phyloP scores from a whole-genome alignment of 2,329 filamentous ascomycete genomes.

The Meredithiella fracta region DNA sequence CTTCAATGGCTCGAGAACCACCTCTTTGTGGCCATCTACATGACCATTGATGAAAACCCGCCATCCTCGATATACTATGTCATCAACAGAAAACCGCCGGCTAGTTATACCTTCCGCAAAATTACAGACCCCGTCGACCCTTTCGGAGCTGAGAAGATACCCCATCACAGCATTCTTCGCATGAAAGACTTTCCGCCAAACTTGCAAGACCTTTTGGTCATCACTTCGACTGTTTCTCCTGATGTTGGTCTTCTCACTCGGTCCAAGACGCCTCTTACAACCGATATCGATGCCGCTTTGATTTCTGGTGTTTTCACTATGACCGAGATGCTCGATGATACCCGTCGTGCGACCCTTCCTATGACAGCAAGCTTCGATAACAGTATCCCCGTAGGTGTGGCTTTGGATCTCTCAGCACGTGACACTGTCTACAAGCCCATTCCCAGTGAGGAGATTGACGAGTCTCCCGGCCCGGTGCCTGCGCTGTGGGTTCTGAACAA shows the following conservation, averaged over 20 bases:
- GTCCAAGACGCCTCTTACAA: constrained; percentile 50
- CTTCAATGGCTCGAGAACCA: constrained; percentile 81
- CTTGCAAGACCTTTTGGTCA: constrained; percentile 63
- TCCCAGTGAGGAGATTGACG: constrained; percentile 53
- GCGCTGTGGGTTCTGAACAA: constrained; percentile 75
- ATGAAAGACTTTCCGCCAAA: constrained; percentile 67
- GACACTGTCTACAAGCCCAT: constrained; percentile 68
- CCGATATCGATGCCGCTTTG: constrained; percentile 39
- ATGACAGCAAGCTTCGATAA: constrained; percentile 47
- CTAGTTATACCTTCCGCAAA: constrained; percentile 54
- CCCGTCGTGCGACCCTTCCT: constrained; percentile 57
- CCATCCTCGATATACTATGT: constrained; percentile 62
- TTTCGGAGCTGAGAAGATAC: constrained; percentile 47
- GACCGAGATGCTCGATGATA: constrained; percentile 57
- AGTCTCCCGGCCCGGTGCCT: constrained; percentile 67
- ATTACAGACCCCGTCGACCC: constrained; percentile 58
- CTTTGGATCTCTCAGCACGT: constrained; percentile 67
- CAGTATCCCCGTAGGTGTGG: constrained; percentile 62
- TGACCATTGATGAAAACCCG: constrained; percentile 40
- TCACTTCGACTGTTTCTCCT: constrained; percentile 63
- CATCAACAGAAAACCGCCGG: constrained; percentile 47
- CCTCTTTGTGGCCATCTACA: constrained; percentile 67
- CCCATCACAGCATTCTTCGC: constrained; percentile 63
- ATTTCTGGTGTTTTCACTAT: constrained; percentile 56
- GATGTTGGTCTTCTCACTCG: constrained; percentile 67